A percentile compares a stretch with the other conserved stretches of the same genome.
phyloP scores from a whole-genome alignment of 1,284 basidiomycete species.

The Apiotrichum mycotoxinovorans region DNA sequence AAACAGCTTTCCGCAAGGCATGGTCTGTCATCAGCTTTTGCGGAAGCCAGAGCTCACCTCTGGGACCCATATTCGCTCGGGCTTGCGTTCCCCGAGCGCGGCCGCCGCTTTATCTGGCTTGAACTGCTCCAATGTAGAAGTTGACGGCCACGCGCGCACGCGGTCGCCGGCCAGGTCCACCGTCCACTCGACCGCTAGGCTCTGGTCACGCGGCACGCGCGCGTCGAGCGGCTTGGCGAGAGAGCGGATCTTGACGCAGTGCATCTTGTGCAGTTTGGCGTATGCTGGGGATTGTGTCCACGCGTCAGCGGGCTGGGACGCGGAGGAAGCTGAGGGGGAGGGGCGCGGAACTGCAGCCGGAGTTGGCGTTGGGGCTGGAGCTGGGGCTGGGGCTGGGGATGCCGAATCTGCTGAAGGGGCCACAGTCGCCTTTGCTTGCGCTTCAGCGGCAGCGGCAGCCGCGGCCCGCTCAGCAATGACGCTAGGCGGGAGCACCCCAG shows the following conservation, averaged over 20 bases:
- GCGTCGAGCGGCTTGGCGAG: constrained; percentile 30
- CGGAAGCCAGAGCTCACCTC: constrained; percentile 12
- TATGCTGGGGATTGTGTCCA: constrained; percentile 7
- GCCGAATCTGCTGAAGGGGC: background rate
- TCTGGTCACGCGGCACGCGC: constrained; percentile 9
- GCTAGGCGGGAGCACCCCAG: constrained; percentile 19
- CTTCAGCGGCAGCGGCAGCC: background rate
- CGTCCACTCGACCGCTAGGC: constrained; percentile 36
- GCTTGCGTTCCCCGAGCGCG: constrained; percentile 7
- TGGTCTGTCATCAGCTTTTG: constrained; percentile 18
- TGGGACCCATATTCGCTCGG: constrained; percentile 25
- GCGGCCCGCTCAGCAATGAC: constrained; percentile 4
- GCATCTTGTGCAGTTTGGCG: constrained; percentile 39
- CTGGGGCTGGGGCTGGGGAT: background rate
- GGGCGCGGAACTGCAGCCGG: too few species aligned
- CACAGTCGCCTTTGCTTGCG: background rate
- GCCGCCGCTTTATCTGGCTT: constrained; percentile 13
- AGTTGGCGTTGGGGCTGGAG: background rate
- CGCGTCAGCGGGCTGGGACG: too few species aligned
- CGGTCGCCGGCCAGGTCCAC: constrained; percentile 15
- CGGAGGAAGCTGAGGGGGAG: background rate
- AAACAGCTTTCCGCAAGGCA: constrained; percentile 29
- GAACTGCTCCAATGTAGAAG: constrained; percentile 7
- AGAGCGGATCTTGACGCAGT: constrained; percentile 33
- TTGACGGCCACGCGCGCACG: constrained; percentile 19